phyloP scores from a whole-genome alignment of 306 rosid species.

The Sophora flavescens region DNA sequence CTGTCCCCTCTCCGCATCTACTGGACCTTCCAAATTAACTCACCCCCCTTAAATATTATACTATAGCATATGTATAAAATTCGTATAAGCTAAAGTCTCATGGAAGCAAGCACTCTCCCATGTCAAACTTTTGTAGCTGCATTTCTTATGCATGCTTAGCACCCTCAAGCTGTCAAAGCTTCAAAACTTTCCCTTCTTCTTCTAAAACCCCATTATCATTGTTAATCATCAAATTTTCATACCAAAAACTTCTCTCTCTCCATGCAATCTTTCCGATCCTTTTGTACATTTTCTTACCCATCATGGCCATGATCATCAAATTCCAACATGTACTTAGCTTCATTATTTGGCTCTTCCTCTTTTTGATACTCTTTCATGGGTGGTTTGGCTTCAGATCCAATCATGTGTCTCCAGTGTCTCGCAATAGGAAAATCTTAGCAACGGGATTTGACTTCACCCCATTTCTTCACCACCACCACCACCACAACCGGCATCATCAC shows the following conservation, averaged over 20 bases:
- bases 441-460: conserved; percentile 64
- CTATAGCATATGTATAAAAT: conserved; percentile 30
- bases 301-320: conserved; percentile 49
- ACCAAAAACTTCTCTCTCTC: conserved; percentile 46
- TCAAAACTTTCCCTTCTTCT: conserved; percentile 39
- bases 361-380: conserved; percentile 50
- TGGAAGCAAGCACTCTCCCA: conserved; percentile 72
- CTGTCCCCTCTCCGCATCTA: conserved; percentile 69
- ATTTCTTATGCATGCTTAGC: conserved; percentile 61
- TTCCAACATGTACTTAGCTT: conserved; percentile 50
- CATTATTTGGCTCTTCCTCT: conserved; percentile 59
- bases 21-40: conserved; percentile 54
- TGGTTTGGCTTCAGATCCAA: conserved; percentile 46
- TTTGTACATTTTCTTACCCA: conserved; percentile 52
- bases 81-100: conserved; percentile 49
- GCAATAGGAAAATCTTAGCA: conserved; percentile 58
- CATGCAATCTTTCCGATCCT: conserved; percentile 63
- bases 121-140: conserved; percentile 63
- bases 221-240: conserved; percentile 9
- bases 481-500: conserved; percentile 3
- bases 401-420: conserved; percentile 9
- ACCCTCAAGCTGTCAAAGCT: conserved; percentile 66
- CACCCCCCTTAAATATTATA: conserved; percentile 15
- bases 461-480: conserved; percentile 53
- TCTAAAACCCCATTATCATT: conserved; percentile 42